Evolutionary conservation across 2,329 filamentous ascomycete genomes (phyloP).

Genomic region (Cladosporium cucumerinum): DNA sequence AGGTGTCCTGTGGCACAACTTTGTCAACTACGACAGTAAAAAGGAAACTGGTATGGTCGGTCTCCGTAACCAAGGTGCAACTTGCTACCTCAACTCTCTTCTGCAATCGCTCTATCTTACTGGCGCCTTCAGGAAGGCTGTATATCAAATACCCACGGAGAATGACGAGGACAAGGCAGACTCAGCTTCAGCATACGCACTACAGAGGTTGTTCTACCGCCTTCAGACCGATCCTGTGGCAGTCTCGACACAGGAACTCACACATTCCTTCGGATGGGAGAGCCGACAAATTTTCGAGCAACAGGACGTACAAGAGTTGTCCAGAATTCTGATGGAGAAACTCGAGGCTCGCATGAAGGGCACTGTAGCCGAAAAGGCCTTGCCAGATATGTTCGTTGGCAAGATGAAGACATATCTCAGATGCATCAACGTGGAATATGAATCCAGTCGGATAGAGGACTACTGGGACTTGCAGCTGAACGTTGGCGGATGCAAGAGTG

Average conservation of each 20-base stretch:
- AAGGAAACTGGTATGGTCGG: constrained; percentile 97
- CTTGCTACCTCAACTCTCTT: constrained; percentile 52
- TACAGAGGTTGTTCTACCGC: constrained; percentile 92
- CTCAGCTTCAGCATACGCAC: constrained; percentile 72
- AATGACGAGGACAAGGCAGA: constrained; percentile 76
- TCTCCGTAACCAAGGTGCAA: constrained; percentile 90
- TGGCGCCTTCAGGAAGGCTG: constrained; percentile 92
- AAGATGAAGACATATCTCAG: constrained; percentile 99
- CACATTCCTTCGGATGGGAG: constrained; percentile 97
- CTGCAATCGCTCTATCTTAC: constrained; percentile 49
- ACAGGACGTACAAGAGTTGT: constrained; percentile 96
- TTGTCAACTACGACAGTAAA: constrained; percentile 96
- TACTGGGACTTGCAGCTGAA: constrained; percentile 99
- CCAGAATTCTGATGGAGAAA: constrained; percentile 93
- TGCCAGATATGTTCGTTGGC: constrained; percentile 89
- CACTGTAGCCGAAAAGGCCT: constrained; percentile 81
- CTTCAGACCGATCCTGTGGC: constrained; percentile 81
- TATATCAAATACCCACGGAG: constrained; percentile 94
- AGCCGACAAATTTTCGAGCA: constrained; percentile 97
- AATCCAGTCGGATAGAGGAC: constrained; percentile 91
- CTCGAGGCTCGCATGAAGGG: constrained; percentile 99
- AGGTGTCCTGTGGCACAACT: constrained; percentile 86
- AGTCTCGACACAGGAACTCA: constrained; percentile 88
- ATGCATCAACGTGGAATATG: constrained; percentile 97
- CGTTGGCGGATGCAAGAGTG: constrained; percentile 85